Conservation (phyloP, 2,329 filamentous ascomycete species). For the Helotiales sp. region DNA sequence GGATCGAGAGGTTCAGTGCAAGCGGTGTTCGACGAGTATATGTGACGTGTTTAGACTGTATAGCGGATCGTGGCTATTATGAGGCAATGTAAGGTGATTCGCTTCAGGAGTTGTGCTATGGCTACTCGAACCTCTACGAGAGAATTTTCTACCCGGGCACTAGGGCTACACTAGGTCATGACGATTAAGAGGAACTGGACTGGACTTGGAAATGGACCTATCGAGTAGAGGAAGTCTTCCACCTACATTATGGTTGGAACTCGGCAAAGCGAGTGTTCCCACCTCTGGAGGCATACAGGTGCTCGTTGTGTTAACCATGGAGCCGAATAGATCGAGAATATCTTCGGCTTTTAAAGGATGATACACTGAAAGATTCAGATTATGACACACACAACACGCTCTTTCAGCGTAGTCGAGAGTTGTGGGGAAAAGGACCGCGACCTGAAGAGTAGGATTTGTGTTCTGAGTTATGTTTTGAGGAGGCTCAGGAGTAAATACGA, state of each 20-base stretch:
- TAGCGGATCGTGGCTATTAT: not conserved
- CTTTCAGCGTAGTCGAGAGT: not conserved
- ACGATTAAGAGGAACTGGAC: no score
- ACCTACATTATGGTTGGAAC: no score
- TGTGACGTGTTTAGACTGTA: not conserved
- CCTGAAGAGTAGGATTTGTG: not conserved
- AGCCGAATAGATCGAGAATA: not conserved
- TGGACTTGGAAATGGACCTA: no score
- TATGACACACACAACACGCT: not conserved
- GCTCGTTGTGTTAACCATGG: not conserved
- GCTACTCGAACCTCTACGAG: no score
- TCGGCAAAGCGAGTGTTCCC: no score
- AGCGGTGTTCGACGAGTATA: not conserved
- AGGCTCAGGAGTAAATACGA: not conserved
- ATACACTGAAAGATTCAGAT: not conserved
- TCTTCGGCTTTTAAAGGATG: conserved; percentile 1
- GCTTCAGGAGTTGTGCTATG: not conserved
- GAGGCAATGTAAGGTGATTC: not conserved
- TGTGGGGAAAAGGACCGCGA: not conserved
- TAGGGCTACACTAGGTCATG: no score
- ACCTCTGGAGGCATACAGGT: not conserved
- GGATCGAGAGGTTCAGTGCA: not conserved
- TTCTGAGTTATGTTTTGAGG: not conserved
- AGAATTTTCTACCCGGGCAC: no score
- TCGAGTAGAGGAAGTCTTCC: no score